A percentile compares a stretch with the other conserved stretches of the same genome.
Evolutionary conservation across 108 stramenopile species (phyloP).

Genomic region (Thalassiosira profunda): DNA sequence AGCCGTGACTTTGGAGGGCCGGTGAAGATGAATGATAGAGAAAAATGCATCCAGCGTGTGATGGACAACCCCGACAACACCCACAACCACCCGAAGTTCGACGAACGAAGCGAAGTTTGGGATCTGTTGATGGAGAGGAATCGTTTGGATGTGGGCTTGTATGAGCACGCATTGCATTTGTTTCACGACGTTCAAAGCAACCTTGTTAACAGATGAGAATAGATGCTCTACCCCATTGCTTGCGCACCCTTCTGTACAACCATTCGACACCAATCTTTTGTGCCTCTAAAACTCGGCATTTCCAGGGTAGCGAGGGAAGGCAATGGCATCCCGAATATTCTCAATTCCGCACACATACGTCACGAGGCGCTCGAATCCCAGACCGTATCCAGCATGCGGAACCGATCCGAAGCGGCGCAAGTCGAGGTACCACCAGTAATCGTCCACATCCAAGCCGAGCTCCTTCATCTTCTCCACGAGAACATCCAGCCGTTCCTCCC

Average conservation of each 20-base stretch:
- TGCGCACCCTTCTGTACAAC: neutral
- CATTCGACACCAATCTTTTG: too few relatives aligned
- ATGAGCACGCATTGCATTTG: constrained; percentile 39
- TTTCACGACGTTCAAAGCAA: constrained; percentile 33
- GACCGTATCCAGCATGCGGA: constrained; percentile 99
- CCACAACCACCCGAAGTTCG: constrained; percentile 21
- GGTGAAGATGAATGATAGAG: constrained; percentile 12
- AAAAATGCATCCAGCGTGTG: constrained; percentile 16
- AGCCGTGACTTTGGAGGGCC: constrained; percentile 29
- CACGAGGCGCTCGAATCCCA: constrained; percentile 99
- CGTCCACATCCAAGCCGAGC: constrained; percentile 86
- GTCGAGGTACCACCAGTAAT: constrained; percentile 99
- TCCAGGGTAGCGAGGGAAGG: constrained; percentile 98
- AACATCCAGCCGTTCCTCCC: constrained; percentile 93
- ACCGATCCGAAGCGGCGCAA: constrained; percentile 94
- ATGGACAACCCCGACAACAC: constrained; percentile 41
- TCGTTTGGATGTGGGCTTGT: constrained; percentile 27
- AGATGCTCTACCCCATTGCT: neutral
- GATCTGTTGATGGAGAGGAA: constrained; percentile 42
- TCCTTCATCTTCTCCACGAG: constrained; percentile 93
- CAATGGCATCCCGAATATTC: constrained; percentile 99
- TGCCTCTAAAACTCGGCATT: constrained; percentile 95
- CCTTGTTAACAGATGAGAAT: constrained; percentile 11
- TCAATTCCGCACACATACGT: constrained; percentile 98
- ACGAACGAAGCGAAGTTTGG: constrained; percentile 42